phyloP scores from a whole-genome alignment of 2,329 filamentous ascomycete species.

The Sordariomycetes sp. region DNA sequence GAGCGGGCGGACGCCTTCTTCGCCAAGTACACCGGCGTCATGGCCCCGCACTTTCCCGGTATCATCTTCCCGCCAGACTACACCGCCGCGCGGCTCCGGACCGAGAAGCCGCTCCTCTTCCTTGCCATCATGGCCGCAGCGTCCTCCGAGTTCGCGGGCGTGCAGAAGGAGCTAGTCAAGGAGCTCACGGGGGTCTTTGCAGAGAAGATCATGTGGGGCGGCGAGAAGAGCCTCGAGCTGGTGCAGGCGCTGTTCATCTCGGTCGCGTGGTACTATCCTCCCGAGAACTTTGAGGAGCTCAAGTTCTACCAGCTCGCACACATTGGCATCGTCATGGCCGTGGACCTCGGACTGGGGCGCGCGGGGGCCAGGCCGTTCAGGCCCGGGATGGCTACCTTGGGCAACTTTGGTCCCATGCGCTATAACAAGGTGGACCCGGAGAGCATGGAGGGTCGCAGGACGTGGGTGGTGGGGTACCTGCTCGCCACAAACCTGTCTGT shows the following conservation, averaged over 20 bases:
- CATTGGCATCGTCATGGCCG: constrained; percentile 66
- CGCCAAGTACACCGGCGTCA: constrained; percentile 41
- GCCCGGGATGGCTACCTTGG: neutral
- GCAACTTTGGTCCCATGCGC: neutral
- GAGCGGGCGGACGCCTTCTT: constrained; percentile 42
- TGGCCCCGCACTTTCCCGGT: constrained; percentile 47
- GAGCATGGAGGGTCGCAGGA: constrained; percentile 39
- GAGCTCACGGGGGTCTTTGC: constrained; percentile 63
- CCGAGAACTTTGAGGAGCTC: constrained; percentile 70
- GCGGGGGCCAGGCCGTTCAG: constrained; percentile 7
- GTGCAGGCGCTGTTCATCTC: constrained; percentile 66
- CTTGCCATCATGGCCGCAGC: constrained; percentile 57
- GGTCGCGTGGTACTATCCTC: constrained; percentile 77
- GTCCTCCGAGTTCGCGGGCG: constrained; percentile 38
- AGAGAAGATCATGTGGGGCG: constrained; percentile 59
- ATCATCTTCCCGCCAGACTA: constrained; percentile 44
- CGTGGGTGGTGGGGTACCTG: constrained; percentile 48
- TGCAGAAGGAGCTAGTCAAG: constrained; percentile 49
- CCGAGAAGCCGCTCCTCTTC: constrained; percentile 51
- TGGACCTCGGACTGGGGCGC: constrained; percentile 68
- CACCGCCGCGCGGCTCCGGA: constrained; percentile 40
- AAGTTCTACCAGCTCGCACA: constrained; percentile 86
- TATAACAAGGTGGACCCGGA: constrained; percentile 25
- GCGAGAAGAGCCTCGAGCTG: constrained; percentile 71
- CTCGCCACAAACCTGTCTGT: constrained; percentile 46